Evolutionary conservation across 2,329 filamentous ascomycete species (phyloP), one percentile per base, ranked within the genome.

Genomic region (Claviceps sp.): DNA sequence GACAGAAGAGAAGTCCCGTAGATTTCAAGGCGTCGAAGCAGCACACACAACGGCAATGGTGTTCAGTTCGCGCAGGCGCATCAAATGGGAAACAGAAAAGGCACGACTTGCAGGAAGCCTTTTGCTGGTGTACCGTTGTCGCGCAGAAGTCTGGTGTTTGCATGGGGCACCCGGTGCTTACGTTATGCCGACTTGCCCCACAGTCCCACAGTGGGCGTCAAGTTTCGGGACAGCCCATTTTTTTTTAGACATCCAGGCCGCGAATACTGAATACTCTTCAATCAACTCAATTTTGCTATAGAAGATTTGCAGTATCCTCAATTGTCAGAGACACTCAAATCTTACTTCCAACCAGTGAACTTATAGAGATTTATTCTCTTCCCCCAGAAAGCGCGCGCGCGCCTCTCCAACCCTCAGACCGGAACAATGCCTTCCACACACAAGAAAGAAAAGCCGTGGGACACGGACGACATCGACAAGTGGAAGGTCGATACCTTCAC

Each of bases 401-500:
- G 22, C 36, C 1, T 6, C n/a, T 16, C 11, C 11, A 26, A 26
- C 2, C 9, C 20, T n/a, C 48, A 24, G 5, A 49, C 52, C 47
- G 30, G 46, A 56, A 58, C 52, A 40, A 89, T 95, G 89, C 89
- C 89, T 56, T 93, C 88, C 34, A 95, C 85, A 58, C 82, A 95
- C 71, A 86, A 95, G 56, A 85, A 80, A 59, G 88, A 94, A 3
- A 95, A 95, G 69, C 87, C 89, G 52, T 94, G 90, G 90, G 90
- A 96, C 63, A 95, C 90, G 52, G 90, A 95, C 56, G 93, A 96
- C 63, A 88, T 97, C 58, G 91, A 97, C 72, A 95, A 96, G 68
- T 97, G 89, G 89, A 91, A 89, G 81, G 73, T 90, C 61, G 89
- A 95, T 41, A 71, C 82, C 30, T 97, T 97, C 71, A 91, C 82